A percentile compares a stretch with the other conserved stretches of the same genome.
Evolutionary conservation across 2,329 filamentous ascomycete species (phyloP).

Genomic region (Penicillium italicum): DNA sequence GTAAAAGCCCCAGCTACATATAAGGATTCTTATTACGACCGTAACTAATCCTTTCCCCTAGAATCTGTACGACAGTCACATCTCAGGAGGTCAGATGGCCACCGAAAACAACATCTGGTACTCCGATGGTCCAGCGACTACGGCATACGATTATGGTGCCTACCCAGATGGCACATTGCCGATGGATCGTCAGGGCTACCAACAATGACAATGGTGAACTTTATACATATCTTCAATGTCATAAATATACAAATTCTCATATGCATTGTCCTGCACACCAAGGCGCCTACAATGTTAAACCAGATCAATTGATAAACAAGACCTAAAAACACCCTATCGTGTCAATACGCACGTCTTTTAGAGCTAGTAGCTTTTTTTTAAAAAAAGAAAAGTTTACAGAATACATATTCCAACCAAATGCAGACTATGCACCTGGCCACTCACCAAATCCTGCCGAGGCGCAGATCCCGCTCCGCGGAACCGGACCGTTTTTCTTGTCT

Average conservation of each 20-base stretch:
- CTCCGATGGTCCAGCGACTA: neutral
- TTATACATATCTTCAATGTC: neutral
- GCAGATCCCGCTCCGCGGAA: slow-evolving; percentile 18
- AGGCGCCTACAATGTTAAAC: neutral
- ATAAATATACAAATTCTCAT: neutral
- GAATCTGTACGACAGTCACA: slow-evolving; percentile 20
- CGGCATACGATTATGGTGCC: neutral
- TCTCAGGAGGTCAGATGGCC: slow-evolving; percentile 11
- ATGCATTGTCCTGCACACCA: neutral
- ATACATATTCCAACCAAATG: neutral
- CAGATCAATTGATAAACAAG: neutral
- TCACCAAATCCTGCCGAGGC: slow-evolving; percentile 1
- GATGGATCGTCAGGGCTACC: neutral
- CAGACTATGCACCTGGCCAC: neutral
- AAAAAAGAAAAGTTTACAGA: neutral
- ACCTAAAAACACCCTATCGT: neutral
- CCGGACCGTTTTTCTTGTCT: slow-evolving; percentile 4
- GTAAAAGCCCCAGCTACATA: slow-evolving; percentile 18
- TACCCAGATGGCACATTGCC: neutral
- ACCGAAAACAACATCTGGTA: slow-evolving; percentile 16
- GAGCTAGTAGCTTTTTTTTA: too few relatives aligned
- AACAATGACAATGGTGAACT: neutral
- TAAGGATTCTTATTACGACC: neutral
- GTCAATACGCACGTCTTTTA: neutral
- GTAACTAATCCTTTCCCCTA: slow-evolving; percentile 4